Base-by-base conservation (phyloP, 306 rosid species). In the Trifolium subterraneum region DNA sequence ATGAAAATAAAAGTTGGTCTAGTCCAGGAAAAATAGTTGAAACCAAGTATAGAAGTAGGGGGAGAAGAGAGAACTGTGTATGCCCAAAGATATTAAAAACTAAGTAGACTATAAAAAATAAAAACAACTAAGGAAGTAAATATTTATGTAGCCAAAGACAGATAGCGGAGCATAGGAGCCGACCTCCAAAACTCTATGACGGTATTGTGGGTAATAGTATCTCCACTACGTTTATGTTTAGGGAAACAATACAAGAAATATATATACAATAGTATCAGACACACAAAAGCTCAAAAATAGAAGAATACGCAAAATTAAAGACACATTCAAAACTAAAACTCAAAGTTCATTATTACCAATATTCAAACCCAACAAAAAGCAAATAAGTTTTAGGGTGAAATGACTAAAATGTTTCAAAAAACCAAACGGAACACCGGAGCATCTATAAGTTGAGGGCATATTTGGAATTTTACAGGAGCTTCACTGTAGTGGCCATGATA, bases 1-100 rank as follows among this genome's bases (percentile, higher is more conserved):
- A 64, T 48, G 52, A 58, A 62, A 58, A 68, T 1, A 63, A 22
- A 36, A 8, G 15, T 19, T 35, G 36, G 31, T 79, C 48, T 31
- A 12, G 64, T 14, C 73, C 19, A 64, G 23, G 39, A 35, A 71
- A 22, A 75, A 78, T n/a, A 18, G 29, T 51, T 42, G 56, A 14
- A 61, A 29, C 2, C 72, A 70, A 54, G 75, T 16, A 14, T 35
- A 39, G 65, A 33, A 41, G 62, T 10, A 54, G 68, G 75, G 58
- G 5, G 62, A 20, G 25, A 35, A 71, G n/a, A 61, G 44, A 33
- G 59, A 68, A 47, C 52, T 45, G 51, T 60, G 52, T 33, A 51
- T 25, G 39, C 64, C 52, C 29, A 65, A 68, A 69, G 36, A 45
- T 36, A 52, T 42, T 64, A 61, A 54, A 47, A 27, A 62, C 51